Evolutionary conservation across 768 basidiomycete genomes (phyloP).

Genomic region (Boletus pseudopeckii): DNA sequence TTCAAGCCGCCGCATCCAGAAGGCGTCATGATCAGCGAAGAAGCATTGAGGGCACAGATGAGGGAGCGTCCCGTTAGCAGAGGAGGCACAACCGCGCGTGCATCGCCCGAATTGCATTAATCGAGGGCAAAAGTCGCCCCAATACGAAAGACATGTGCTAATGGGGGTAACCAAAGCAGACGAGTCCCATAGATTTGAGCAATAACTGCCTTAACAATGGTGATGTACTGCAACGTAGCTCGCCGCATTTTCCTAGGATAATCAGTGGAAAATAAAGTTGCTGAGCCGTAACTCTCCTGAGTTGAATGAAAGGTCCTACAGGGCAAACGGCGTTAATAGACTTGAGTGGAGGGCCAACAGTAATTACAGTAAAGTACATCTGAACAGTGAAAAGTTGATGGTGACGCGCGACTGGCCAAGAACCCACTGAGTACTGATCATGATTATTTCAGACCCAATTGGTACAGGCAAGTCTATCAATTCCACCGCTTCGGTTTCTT

Average conservation of each 20-base stretch:
- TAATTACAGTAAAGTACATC: background rate
- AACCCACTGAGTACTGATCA: background rate
- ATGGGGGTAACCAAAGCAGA: background rate
- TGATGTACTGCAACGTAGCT: background rate
- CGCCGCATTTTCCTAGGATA: background rate
- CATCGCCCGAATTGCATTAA: constrained; percentile 21
- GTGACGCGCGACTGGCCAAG: background rate
- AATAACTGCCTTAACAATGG: background rate
- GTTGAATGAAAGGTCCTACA: background rate
- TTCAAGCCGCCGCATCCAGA: constrained; percentile 78
- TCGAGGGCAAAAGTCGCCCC: background rate
- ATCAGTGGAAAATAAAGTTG: background rate
- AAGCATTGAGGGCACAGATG: constrained; percentile 40
- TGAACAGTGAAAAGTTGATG: background rate
- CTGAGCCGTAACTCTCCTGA: background rate
- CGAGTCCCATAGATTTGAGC: background rate
- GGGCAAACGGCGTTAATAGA: background rate
- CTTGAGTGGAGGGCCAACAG: too few relatives aligned
- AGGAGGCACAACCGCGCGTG: constrained; percentile 20
- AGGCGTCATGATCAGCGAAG: constrained; percentile 70
- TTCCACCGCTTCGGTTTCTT: constrained; percentile 20
- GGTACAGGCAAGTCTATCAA: background rate
- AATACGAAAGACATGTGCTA: background rate
- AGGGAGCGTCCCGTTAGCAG: constrained; percentile 30
- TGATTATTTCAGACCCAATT: too few relatives aligned